Evolutionary conservation across 2,329 filamentous ascomycete genomes (phyloP).

Genomic region (Nemania abortiva): DNA sequence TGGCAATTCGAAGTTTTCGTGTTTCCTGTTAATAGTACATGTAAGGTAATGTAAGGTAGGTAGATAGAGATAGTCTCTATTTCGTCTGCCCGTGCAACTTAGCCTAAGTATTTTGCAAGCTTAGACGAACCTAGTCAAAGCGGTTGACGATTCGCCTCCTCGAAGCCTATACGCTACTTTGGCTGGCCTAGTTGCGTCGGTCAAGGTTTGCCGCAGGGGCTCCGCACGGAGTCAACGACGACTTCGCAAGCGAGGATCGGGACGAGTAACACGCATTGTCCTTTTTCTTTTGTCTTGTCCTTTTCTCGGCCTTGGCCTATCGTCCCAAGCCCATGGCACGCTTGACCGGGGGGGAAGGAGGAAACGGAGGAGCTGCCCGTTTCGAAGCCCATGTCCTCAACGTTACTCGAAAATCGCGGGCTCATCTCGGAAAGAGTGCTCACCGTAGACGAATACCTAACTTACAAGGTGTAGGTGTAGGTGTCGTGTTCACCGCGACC

Average conservation of each 20-base stretch:
- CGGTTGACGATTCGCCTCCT: neutral
- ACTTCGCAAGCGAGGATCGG: slow-evolving; percentile 3
- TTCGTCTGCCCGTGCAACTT: neutral
- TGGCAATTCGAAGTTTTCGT: neutral
- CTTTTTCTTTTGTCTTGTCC: neutral
- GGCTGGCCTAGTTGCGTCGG: neutral
- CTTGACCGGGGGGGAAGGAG: slow-evolving; percentile 20
- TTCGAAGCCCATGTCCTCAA: slow-evolving; percentile 22
- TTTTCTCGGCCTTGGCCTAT: slow-evolving; percentile 10
- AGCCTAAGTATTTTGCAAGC: slow-evolving; percentile 5
- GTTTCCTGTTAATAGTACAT: slow-evolving; percentile 2
- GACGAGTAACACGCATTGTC: slow-evolving; percentile 6
- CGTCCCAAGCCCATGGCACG: slow-evolving; percentile 37
- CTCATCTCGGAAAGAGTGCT: slow-evolving; percentile 23
- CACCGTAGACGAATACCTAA: slow-evolving; percentile 14
- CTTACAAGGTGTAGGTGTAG: slow-evolving; percentile 7
- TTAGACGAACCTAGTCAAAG: neutral
- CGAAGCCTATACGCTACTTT: neutral
- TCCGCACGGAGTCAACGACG: slow-evolving; percentile 19
- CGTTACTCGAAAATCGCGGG: slow-evolving; percentile 13
- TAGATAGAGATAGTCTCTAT: neutral
- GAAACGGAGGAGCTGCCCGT: slow-evolving; percentile 34
- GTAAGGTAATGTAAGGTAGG: neutral
- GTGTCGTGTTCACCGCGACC: slow-evolving; percentile 21
- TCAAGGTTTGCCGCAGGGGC: slow-evolving; percentile 5